phyloP scores from a whole-genome alignment of 768 basidiomycete genomes.

The Leccinellum rugosiceps region DNA sequence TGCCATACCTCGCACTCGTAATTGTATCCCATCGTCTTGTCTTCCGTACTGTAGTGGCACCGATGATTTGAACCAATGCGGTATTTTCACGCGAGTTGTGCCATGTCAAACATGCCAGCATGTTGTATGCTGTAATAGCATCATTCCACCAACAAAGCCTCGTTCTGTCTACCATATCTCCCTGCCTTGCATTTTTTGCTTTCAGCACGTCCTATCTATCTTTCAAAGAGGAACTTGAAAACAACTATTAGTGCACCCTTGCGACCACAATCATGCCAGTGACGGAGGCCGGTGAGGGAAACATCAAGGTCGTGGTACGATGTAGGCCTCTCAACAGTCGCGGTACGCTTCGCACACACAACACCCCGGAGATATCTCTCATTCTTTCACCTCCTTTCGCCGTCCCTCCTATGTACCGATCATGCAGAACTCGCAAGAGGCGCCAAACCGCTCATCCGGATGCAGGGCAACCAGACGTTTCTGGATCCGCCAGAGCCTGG shows the following conservation, averaged over 20 bases:
- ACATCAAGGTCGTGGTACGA: slow-evolving; percentile 92
- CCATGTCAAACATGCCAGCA: slow-evolving; percentile 11
- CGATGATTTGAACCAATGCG: slow-evolving; percentile 5
- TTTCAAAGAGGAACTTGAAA: slow-evolving; percentile 12
- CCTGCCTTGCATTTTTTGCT: slow-evolving; percentile 2
- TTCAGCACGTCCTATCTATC: slow-evolving; percentile 8
- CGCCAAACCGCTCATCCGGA: slow-evolving; percentile 90
- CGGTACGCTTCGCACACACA: slow-evolving; percentile 50
- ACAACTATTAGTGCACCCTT: slow-evolving; percentile 11
- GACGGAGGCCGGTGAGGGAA: slow-evolving; percentile 79
- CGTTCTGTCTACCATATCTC: slow-evolving; percentile 5
- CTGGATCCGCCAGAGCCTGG: slow-evolving; percentile 85
- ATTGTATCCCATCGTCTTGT: not conserved
- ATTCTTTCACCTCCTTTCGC: not conserved
- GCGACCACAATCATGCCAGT: slow-evolving; percentile 41
- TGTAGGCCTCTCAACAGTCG: slow-evolving; percentile 95
- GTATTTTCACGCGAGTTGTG: slow-evolving; percentile 23
- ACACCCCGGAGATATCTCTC: slow-evolving; percentile 1
- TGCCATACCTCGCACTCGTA: not conserved
- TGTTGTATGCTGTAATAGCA: slow-evolving; percentile 4
- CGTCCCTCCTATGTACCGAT: slow-evolving; percentile 1
- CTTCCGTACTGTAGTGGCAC: not conserved
- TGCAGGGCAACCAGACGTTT: slow-evolving; percentile 92
- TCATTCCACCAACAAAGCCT: slow-evolving; percentile 2
- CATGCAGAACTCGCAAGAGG: slow-evolving; percentile 83